Percentiles rank a stretch among this genome's conserved stretches.
phyloP scores from a whole-genome alignment of 495 filamentous ascomycete genomes.

The Stereocaulon alpinum region DNA sequence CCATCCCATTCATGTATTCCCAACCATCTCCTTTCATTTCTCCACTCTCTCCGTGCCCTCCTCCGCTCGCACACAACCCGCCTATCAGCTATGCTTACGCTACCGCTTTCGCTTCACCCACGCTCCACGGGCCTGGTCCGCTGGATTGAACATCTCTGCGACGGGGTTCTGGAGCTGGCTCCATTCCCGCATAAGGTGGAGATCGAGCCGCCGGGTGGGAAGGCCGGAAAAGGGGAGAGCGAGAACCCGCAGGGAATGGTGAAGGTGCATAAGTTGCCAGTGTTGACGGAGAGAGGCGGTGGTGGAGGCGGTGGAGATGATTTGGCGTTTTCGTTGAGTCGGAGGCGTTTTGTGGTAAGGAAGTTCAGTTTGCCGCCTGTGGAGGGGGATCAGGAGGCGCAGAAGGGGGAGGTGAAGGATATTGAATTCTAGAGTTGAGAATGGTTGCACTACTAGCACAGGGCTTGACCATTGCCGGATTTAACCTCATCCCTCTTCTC shows the following conservation, averaged over 20 bases:
- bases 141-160: conserved; percentile 78
- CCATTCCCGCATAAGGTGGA: conserved; percentile 66
- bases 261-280: conserved; percentile 68
- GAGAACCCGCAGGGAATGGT: conserved; percentile 81
- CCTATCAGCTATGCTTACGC: conserved; percentile 63
- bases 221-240: conserved; percentile 37
- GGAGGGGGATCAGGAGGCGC: conserved; percentile 65
- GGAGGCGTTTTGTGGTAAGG: conserved; percentile 74
- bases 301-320: conserved; percentile 73
- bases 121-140: conserved; percentile 67
- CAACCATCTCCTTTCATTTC: conserved; percentile 64
- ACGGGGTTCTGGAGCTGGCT: conserved; percentile 80
- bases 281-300: conserved; percentile 79
- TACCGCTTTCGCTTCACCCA: conserved; percentile 74
- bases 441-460: not conserved
- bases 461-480: too few species aligned
- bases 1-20: conserved; percentile 56
- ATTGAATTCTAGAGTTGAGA: conserved; percentile 53
- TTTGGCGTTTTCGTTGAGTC: conserved; percentile 78
- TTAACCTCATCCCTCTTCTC: too few species aligned
- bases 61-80: conserved; percentile 53
- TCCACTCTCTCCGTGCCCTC: conserved; percentile 69
- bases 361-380: conserved; percentile 83
- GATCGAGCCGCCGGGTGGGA: conserved; percentile 39
- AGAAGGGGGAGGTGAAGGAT: conserved; percentile 45